These are phyloP conservation scores for Cyberlindnera suaveolens DNA, from an alignment of 805 yeast species.

Conservation along the genomic window DNA sequence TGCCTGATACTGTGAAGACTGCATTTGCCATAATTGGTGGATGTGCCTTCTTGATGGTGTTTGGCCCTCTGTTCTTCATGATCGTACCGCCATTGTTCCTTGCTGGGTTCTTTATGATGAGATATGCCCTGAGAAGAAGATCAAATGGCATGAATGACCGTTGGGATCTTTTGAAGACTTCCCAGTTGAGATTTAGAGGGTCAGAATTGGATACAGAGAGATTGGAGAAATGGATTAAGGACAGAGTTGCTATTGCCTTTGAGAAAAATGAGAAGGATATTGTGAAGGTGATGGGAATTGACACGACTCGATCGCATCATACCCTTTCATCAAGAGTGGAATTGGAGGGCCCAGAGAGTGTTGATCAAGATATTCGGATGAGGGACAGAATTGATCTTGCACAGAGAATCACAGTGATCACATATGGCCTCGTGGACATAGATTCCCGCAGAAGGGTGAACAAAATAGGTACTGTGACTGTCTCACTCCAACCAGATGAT, in stretches of 20 bases:
- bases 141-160: conserved; percentile 9
- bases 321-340: conserved; percentile 7
- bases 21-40: conserved; percentile 8
- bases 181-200: conserved; percentile 14
- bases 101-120: conserved; percentile 14
- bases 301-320: conserved; percentile 2
- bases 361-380: conserved; percentile 17
- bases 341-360: conserved; percentile 10
- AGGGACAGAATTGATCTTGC: conserved; percentile 5
- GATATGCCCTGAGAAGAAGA: conserved; percentile 7
- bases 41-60: conserved; percentile 10
- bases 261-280: conserved; percentile 15
- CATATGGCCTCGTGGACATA: conserved; percentile 15
- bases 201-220: conserved; percentile 10
- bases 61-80: conserved; percentile 20
- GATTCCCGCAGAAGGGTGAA: conserved; percentile 2
- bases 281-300: conserved; percentile 4
- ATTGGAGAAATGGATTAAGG: conserved; percentile 9
- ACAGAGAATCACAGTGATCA: conserved; percentile 13
- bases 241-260: conserved; percentile 15
- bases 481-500: conserved; percentile 12
- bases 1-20: conserved; percentile 10
- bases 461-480: conserved; percentile 13
- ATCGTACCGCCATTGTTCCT: conserved; percentile 20
- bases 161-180: conserved; percentile 11